Evolutionary conservation across 1,284 basidiomycete species (phyloP), one percentile per base, ranked within the genome.

Genomic region (Apiotrichum mycotoxinovorans): DNA sequence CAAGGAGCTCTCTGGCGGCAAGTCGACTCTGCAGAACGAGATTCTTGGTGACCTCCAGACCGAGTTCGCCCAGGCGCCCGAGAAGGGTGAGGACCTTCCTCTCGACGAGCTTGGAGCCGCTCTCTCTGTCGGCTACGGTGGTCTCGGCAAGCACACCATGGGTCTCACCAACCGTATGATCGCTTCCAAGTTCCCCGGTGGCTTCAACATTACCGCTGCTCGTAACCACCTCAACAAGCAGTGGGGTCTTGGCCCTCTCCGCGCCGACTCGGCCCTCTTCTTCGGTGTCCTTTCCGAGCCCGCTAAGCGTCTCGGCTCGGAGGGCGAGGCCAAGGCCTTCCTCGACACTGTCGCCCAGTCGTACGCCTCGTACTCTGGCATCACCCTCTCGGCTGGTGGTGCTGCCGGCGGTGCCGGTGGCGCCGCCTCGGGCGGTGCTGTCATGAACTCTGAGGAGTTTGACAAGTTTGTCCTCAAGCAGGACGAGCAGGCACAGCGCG

Each of bases 381-480:
- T 98, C 68, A 85, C 86, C 2, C 81, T 98, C n/a, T 83, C 87
- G 8, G 73, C 81, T 27, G 85, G 86, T 37, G 81, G 83, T 51
- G 81, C 83, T 27, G 83, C 80, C 46, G 86, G 83, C 49, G 84
- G 81, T 12, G 85, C 81, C 50, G 80, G 74, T 50, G 84, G 84
- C 18, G 83, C 82, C 42, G 83, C 79, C 3, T 82, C 79, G 48
- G 88, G 87, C 37, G 90, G 89, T 27, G 86, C 87, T 1, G 87
- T 87, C 44, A 97, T 98, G 82, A 96, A 96, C 81, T 94, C 91
- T 72, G 95, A 98, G 78, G 93, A 97, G 75, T 96, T 98, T 82
- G 80, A 93, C 76, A 93, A 94, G 79, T 95, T 98, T 84, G 89
- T 94, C 69, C 82, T 85, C 18, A 90, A 95, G 65, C 95, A 98